Percentiles rank a stretch among this genome's conserved stretches.
Evolutionary conservation across 1,284 basidiomycete genomes (phyloP).

Genomic region (Butyriboletus pseudospeciosus): DNA sequence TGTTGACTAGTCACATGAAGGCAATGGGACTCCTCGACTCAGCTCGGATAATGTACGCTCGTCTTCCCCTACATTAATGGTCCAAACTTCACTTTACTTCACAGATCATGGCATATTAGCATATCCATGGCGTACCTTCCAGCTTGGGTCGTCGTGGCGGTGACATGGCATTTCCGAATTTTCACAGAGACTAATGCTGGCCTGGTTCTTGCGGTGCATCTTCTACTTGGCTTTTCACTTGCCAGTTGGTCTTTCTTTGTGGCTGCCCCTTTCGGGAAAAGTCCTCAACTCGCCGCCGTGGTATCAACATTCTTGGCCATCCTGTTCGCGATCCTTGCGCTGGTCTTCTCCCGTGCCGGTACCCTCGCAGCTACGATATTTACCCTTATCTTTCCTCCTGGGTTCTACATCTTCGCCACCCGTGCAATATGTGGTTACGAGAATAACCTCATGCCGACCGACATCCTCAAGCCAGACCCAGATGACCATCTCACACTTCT

Average conservation of each 20-base stretch:
- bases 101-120: constrained; percentile 64
- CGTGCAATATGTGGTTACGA: constrained; percentile 67
- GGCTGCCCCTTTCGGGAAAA: constrained; percentile 64
- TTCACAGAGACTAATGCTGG: constrained; percentile 61
- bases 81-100: neutral
- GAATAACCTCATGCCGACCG: constrained; percentile 48
- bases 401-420: constrained; percentile 70
- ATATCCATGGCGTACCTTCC: constrained; percentile 55
- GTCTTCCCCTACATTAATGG: neutral
- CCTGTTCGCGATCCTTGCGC: constrained; percentile 64
- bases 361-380: constrained; percentile 56
- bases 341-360: constrained; percentile 47
- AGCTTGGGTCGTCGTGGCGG: constrained; percentile 61
- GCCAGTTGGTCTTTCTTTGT: constrained; percentile 70
- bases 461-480: constrained; percentile 54
- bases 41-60: constrained; percentile 55
- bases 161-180: constrained; percentile 61
- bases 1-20: constrained; percentile 63
- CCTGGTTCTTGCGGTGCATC: constrained; percentile 59
- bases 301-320: constrained; percentile 62
- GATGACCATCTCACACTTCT: constrained; percentile 54
- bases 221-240: constrained; percentile 63
- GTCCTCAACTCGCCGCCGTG: constrained; percentile 69
- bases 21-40: constrained; percentile 69
- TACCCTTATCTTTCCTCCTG: constrained; percentile 68